A percentile compares a stretch with the other conserved stretches of the same genome.
These are phyloP conservation scores for Trichoderma breve DNA, from an alignment of 2,329 filamentous ascomycete species.

Conservation along the genomic window DNA sequence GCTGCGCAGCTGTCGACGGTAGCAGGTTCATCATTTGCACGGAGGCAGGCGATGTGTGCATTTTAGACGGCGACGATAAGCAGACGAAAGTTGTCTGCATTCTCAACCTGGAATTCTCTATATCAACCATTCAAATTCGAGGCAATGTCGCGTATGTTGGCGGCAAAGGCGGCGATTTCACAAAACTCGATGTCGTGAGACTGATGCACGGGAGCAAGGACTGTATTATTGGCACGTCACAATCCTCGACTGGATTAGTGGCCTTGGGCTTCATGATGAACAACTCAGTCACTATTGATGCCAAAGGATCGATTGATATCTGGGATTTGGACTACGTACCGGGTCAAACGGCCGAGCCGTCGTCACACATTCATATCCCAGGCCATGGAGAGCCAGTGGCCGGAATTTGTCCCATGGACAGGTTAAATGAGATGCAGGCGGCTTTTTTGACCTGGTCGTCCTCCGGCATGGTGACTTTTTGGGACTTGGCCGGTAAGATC, in stretches of 20 bases:
- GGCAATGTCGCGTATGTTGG: slow-evolving; percentile 64
- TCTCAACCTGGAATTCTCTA: slow-evolving; percentile 63
- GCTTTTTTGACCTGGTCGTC: slow-evolving; percentile 88
- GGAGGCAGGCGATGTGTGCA: slow-evolving; percentile 84
- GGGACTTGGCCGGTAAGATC: slow-evolving; percentile 71
- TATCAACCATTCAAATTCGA: slow-evolving; percentile 65
- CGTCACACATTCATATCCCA: slow-evolving; percentile 55
- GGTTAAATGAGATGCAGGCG: slow-evolving; percentile 59
- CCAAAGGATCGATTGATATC: slow-evolving; percentile 71
- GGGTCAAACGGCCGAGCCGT: slow-evolving; percentile 37
- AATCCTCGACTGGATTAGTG: slow-evolving; percentile 49
- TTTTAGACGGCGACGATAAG: slow-evolving; percentile 74
- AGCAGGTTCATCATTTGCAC: slow-evolving; percentile 79
- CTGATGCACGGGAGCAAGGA: slow-evolving; percentile 43
- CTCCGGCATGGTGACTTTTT: slow-evolving; percentile 77
- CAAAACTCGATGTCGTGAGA: slow-evolving; percentile 50
- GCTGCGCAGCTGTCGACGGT: slow-evolving; percentile 71
- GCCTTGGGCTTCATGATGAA: slow-evolving; percentile 67
- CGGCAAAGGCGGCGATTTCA: slow-evolving; percentile 62
- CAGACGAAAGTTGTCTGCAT: slow-evolving; percentile 69
- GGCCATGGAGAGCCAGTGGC: slow-evolving; percentile 65
- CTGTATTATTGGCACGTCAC: slow-evolving; percentile 39
- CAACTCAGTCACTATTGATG: slow-evolving; percentile 73
- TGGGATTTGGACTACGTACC: slow-evolving; percentile 50
- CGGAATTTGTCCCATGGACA: slow-evolving; percentile 67